Evolutionary conservation across 352 stramenopile genomes (phyloP), one percentile per base, ranked within the genome.

Genomic region (Pseudoperonospora humuli): DNA sequence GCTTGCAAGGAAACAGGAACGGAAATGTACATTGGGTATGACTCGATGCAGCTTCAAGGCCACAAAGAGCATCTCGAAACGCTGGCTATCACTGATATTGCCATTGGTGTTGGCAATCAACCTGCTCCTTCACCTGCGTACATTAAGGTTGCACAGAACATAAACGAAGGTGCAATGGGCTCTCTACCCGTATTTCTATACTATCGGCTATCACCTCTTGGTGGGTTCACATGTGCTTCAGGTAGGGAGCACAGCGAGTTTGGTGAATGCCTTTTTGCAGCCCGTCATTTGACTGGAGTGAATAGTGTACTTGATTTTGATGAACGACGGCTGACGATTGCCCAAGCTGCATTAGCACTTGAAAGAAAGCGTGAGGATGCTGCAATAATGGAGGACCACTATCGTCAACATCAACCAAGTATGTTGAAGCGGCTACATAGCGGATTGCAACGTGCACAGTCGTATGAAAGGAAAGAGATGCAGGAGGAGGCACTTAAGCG

Each of bases 201-300:
- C 32, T 92, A 88, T 61, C 56, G 42, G 17, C 8, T 86, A 5
- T 34, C 57, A 19, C 64, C 74, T 20, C 37, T 88, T 9, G 74
- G 65, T 11, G 71, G 66, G 2, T 88, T 89, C 54, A 51, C 61
- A 31, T 92, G 80, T 39, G 24, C 75, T 37, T 58, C 48, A 2
- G 43, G 58, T 18, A 42, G 47, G 6, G 39, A 55, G 15, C 70
- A 86, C 29, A 81, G 75, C 23, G 59, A 70, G 1, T 80, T 86
- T 48, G 75, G 74, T 6, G 71, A 81, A 29, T 92, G 80, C 23
- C 49, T 92, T 19, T 92, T 92, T 53, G 50, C 56, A 0, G 46
- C 53, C 26, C 73, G 70, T 25, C 69, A 79, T 49, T 44, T 64
- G 27, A 8, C 17, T n/a, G 10, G 33, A 41, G 20, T 57, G 27